Conservation (phyloP, 805 yeast species). For the Saccharomycopsis sp. region DNA sequence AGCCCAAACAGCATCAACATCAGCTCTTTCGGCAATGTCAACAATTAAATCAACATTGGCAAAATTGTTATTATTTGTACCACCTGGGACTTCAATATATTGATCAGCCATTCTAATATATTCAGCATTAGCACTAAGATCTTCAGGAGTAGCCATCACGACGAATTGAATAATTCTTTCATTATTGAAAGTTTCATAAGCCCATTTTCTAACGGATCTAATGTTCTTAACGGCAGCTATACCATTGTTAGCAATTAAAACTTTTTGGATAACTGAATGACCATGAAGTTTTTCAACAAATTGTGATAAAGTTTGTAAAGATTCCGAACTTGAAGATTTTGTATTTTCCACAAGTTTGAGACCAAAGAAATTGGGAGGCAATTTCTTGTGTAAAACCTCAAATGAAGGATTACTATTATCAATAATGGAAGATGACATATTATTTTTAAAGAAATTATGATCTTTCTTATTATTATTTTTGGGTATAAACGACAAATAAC, state of each 20-base stretch:
- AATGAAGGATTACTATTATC: background rate
- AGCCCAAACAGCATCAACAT: conserved; percentile 99
- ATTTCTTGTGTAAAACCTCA: conserved; percentile 18
- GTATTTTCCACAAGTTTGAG: conserved; percentile 63
- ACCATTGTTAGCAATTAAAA: conserved; percentile 96
- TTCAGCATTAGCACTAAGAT: conserved; percentile 91
- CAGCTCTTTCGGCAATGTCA: conserved; percentile 92
- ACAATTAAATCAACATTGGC: conserved; percentile 97
- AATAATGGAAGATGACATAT: background rate
- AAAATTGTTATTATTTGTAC: conserved; percentile 95
- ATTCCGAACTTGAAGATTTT: conserved; percentile 27
- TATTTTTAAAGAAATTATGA: background rate
- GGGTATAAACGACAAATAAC: too few species aligned
- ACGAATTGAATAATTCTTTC: conserved; percentile 90
- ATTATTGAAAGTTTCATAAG: conserved; percentile 96
- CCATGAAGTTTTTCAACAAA: conserved; percentile 65
- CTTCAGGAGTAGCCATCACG: conserved; percentile 99
- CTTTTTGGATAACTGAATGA: conserved; percentile 84
- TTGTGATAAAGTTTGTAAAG: conserved; percentile 19
- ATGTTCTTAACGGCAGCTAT: conserved; percentile 99
- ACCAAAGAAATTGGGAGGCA: conserved; percentile 76
- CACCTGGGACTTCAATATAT: conserved; percentile 97
- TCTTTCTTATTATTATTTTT: too few species aligned
- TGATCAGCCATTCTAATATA: conserved; percentile 99
- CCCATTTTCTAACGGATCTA: conserved; percentile 96